Evolutionary conservation across 208 protist genomes (phyloP), one percentile per base, ranked within the genome.

Genomic region (Trypanosoma rangeli): DNA sequence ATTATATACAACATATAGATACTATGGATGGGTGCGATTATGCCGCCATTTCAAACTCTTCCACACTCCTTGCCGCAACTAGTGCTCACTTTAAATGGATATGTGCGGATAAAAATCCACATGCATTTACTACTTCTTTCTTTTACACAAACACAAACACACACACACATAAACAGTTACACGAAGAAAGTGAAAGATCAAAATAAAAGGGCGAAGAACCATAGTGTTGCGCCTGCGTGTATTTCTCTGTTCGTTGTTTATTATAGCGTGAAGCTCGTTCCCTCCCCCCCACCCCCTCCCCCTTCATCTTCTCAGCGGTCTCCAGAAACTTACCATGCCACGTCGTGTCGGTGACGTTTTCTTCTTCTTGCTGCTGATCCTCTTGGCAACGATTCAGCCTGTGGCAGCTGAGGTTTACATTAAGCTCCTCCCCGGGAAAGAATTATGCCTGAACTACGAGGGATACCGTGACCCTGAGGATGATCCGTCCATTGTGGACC

Each of bases 371-470:
- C 5, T 76, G 16, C 58, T 73, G 61, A 24, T 75, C 0, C 33
- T 80, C 1, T 53, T 44, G 16, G 8, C 73, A 16, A 31, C 33
- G 44, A 18, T 71, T 7, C 18, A 74, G 20, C 26, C 31, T 39
- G 63, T 62, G 39, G 56, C 50, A 29, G 37, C 63, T 28, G 59
- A 52, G 4, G 82, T 90, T 7, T 94, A 89, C 55, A 73, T 88
- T 28, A 89, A 90, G 67, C 78, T 94, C 9, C 68, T 87, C 22
- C 88, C 88, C 1, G 82, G 83, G 10, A 75, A 80, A 31, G 83
- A 91, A 73, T 55, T 91, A 13, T 94, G 88, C 60, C 33, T 86
- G 0, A 76, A 73, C 61, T 87, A 94, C 76, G 76, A 91, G 57
- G 88, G 77, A 48, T 79, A 76, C 37, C 79, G 82, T 20, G 80